Evolutionary conservation across 73 alveolate genomes (phyloP).

Genomic region (Uronychia setigera): DNA sequence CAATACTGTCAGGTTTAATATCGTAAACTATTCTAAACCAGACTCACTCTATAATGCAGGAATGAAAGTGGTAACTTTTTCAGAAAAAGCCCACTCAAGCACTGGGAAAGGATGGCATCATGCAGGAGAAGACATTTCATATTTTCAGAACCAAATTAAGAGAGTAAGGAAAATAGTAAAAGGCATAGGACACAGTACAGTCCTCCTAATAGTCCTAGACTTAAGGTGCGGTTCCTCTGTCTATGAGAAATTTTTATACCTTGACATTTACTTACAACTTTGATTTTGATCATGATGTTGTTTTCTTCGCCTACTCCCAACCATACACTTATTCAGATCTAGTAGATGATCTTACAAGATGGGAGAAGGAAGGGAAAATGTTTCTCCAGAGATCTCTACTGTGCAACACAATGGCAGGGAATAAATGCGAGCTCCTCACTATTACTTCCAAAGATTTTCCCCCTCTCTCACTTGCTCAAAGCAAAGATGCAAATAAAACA

Average conservation of each 20-base stretch:
- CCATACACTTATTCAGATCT: conserved; percentile 86
- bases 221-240: too few species aligned
- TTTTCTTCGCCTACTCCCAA: conserved; percentile 78
- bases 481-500: conserved; percentile 3
- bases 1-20: conserved; percentile 39
- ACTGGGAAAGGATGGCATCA: conserved; percentile 45
- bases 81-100: conserved; percentile 8
- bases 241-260: conserved; percentile 77
- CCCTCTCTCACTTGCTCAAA: background rate
- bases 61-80: conserved; percentile 63
- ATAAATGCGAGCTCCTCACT: conserved; percentile 71
- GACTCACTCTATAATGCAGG: conserved; percentile 54
- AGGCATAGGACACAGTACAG: background rate
- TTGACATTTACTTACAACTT: conserved; percentile 74
- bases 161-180: conserved; percentile 51
- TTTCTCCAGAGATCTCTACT: conserved; percentile 34
- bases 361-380: conserved; percentile 12
- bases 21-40: conserved; percentile 41
- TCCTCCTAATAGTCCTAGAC: conserved; percentile 33
- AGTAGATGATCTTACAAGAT: conserved; percentile 48
- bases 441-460: conserved; percentile 45
- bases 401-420: conserved; percentile 59
- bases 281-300: conserved; percentile 72
- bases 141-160: conserved; percentile 38
- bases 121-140: conserved; percentile 55